Evolutionary conservation across 768 basidiomycete species (phyloP).

Genomic region (Kwoniella dendrophila): DNA sequence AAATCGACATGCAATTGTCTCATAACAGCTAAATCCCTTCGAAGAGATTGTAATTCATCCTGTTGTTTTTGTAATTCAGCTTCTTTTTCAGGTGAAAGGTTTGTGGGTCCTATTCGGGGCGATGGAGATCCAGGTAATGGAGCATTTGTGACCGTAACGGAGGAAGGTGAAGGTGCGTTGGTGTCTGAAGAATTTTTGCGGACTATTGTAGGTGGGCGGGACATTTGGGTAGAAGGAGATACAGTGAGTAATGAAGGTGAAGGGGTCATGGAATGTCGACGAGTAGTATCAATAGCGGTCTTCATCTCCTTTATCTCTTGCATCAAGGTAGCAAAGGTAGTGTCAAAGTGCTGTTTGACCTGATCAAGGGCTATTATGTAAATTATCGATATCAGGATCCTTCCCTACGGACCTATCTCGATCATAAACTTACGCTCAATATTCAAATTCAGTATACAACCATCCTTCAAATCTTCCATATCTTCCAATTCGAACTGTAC

Average conservation of each 20-base stretch:
- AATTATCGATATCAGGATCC: not conserved
- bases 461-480: slow-evolving; percentile 85
- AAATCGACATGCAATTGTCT: slow-evolving; percentile 94
- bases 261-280: slow-evolving; percentile 61
- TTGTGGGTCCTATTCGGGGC: not conserved
- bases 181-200: slow-evolving; percentile 59
- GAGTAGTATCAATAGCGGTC: slow-evolving; percentile 63
- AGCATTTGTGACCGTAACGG: slow-evolving; percentile 17
- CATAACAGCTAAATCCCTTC: slow-evolving; percentile 89
- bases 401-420: not conserved
- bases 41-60: slow-evolving; percentile 90
- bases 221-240: slow-evolving; percentile 60
- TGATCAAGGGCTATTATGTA: slow-evolving; percentile 98
- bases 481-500: slow-evolving; percentile 96
- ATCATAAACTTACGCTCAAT: slow-evolving; percentile 98
- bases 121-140: slow-evolving; percentile 19
- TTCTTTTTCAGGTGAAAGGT: slow-evolving; percentile 61
- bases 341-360: slow-evolving; percentile 96
- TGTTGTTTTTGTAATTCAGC: slow-evolving; percentile 86
- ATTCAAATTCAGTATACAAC: slow-evolving; percentile 83
- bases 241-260: slow-evolving; percentile 26
- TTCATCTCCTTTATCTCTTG: slow-evolving; percentile 90
- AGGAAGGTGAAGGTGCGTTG: slow-evolving; percentile 19
- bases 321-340: slow-evolving; percentile 79
- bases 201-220: slow-evolving; percentile 51